Base-by-base conservation (phyloP, 495 filamentous ascomycete species). In the Podospora pseudopauciseta region DNA sequence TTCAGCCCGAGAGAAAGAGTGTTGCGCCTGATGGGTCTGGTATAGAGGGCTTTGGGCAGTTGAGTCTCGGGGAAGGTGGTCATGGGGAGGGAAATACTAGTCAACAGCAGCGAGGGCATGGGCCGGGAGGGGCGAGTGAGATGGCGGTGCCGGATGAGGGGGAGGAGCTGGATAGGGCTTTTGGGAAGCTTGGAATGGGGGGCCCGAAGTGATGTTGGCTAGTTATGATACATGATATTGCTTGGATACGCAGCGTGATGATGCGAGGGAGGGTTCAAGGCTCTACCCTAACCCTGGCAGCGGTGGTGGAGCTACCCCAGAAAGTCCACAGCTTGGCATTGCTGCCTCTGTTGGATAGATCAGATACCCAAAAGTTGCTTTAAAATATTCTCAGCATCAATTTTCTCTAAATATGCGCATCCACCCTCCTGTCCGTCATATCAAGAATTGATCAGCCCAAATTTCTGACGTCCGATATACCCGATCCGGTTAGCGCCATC, bases 141-240 rank as follows among this genome's bases (percentile, higher is more conserved):
- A 79, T 85, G 79, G 79, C 79, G 3, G 83, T 76, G 34, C 72
- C 84, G 4, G 82, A 85, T 18, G 79, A 89, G 69, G 94, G 92
- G 4, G 91, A 89, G 70, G 91, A 96, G 78, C 76, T 99, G 70
- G 94, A 99, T 82, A 81, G 92, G 68, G 93, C 89, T 57, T 98
- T 97, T 86, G 94, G 94, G 1, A 86, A 86, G 30, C 77, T 93
- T 77, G 83, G 77, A 18, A 65, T 76, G 70, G 72, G 39, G 9
- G 39, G 70, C 26, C 57, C 67, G 26, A 62, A 26, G 20, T 68
- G 63, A 60, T 61, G 9, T 32, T 5, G 30, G 30, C 30, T 32
- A 5, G 30, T 5, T 32, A 32, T 32, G 30, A 32, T 32, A 32
- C 7, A 32, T 49, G 39, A 49, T 49, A 49, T 49, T 49, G 39